phyloP scores from a whole-genome alignment of 495 filamentous ascomycete species.

The Trichoderma gamsii region DNA sequence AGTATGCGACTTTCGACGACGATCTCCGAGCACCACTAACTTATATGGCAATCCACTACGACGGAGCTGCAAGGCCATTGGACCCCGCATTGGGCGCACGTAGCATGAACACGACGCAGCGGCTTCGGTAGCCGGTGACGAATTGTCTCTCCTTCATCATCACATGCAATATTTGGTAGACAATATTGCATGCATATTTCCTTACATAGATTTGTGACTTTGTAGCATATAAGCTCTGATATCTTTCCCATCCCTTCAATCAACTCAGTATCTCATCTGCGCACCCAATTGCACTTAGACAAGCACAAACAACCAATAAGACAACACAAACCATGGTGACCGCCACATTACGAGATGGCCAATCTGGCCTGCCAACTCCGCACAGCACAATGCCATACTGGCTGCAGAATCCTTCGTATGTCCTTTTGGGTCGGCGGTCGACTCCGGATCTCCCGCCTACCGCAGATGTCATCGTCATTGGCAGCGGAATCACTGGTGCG shows the following conservation, averaged over 20 bases:
- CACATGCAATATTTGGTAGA: too few species aligned
- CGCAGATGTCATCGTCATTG: slow-evolving; percentile 64
- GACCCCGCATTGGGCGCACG: too few species aligned
- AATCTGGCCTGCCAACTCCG: slow-evolving; percentile 43
- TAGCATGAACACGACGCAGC: too few species aligned
- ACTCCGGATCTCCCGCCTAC: slow-evolving; percentile 54
- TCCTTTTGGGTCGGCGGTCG: slow-evolving; percentile 53
- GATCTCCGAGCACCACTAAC: too few species aligned
- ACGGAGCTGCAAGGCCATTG: too few species aligned
- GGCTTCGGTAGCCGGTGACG: too few species aligned
- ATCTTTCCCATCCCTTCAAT: neutral
- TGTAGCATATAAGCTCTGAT: too few species aligned
- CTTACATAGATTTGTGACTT: too few species aligned
- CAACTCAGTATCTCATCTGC: neutral
- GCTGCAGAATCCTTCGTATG: slow-evolving; percentile 53
- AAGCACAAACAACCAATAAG: neutral
- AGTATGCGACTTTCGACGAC: neutral
- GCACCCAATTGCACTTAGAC: neutral
- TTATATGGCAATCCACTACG: too few species aligned
- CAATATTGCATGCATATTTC: too few species aligned
- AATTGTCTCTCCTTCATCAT: too few species aligned
- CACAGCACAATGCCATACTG: slow-evolving; percentile 67
- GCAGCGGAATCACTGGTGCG: slow-evolving; percentile 65
- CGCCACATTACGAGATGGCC: slow-evolving; percentile 19
- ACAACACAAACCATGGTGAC: neutral